A percentile compares a stretch with the other conserved stretches of the same genome.
These are phyloP conservation scores for Aureobasidium leucospermi DNA, from an alignment of 2,329 filamentous ascomycete genomes.

Conservation along the genomic window DNA sequence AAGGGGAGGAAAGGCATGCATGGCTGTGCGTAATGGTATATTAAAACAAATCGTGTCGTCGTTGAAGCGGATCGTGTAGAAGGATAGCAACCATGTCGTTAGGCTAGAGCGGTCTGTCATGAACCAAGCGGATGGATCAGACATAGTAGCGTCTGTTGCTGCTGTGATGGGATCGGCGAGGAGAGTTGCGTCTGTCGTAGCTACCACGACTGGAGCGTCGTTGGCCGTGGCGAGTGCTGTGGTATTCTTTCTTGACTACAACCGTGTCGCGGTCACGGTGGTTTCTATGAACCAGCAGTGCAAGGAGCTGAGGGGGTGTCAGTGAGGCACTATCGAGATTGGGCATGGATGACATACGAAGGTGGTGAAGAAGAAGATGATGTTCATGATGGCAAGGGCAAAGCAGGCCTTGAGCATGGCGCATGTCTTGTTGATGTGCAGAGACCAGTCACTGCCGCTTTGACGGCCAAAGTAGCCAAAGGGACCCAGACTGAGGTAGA, in stretches of 20 bases:
- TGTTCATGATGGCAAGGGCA: constrained; percentile 85
- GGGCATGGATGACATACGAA: constrained; percentile 14
- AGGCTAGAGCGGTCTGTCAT: not conserved
- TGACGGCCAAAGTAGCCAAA: constrained; percentile 48
- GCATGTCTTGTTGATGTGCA: constrained; percentile 66
- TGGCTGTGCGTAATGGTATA: not conserved
- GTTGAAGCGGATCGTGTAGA: not conserved
- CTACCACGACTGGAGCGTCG: constrained; percentile 28
- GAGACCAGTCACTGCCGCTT: constrained; percentile 40
- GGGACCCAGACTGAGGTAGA: constrained; percentile 41
- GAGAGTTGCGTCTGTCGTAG: constrained; percentile 19
- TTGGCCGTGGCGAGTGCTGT: constrained; percentile 38
- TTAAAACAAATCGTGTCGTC: not conserved
- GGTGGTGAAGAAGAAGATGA: constrained; percentile 16
- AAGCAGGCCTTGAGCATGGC: constrained; percentile 87
- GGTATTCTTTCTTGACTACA: constrained; percentile 46
- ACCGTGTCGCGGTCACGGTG: constrained; percentile 42
- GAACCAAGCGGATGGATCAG: not conserved
- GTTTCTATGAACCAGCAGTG: constrained; percentile 49
- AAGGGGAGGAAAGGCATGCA: not conserved
- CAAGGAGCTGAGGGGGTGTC: constrained; percentile 42
- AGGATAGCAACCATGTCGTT: not conserved
- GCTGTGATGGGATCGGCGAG: constrained; percentile 16
- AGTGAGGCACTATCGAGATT: not conserved
- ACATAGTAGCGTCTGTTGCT: constrained; percentile 26